phyloP scores from a whole-genome alignment of 176 grass and related monocot species.

The Musa troglodytarum region DNA sequence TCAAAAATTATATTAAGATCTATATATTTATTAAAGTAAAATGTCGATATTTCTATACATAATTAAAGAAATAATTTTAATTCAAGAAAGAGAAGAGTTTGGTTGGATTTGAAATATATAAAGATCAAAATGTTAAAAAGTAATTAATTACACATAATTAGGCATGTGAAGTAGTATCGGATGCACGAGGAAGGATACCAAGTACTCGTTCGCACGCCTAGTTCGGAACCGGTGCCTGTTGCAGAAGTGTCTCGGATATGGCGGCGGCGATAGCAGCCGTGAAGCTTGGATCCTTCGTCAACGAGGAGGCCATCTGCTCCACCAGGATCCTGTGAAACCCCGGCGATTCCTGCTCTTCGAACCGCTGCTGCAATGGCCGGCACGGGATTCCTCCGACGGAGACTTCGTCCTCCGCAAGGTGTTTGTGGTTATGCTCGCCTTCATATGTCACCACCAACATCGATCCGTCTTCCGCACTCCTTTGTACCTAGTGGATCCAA shows the following conservation, averaged over 20 bases:
- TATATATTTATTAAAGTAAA: no score
- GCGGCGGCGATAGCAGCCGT: background rate
- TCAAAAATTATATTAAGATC: no score
- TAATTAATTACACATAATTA: no score
- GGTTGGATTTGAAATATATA: no score
- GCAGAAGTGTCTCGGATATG: background rate
- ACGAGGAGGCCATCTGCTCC: background rate
- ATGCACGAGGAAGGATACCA: no score
- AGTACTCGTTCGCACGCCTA: no score
- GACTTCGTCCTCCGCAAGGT: constrained; percentile 9
- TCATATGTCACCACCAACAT: constrained; percentile 70
- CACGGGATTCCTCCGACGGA: constrained; percentile 3
- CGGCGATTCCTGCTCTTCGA: background rate
- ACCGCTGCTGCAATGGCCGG: constrained; percentile 23
- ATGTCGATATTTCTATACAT: no score
- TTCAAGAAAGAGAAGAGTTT: no score
- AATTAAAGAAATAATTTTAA: no score
- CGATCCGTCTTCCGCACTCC: constrained; percentile 66
- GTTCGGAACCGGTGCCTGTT: background rate
- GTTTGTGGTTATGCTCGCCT: constrained; percentile 75
- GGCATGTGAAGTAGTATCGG: no score
- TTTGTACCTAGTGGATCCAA: constrained; percentile 46
- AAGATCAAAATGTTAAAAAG: no score
- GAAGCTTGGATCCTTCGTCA: background rate
- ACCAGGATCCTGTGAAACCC: background rate